These are phyloP conservation scores for Metschnikowia shivogae DNA, from an alignment of 805 yeast genomes.

Conservation along the genomic window DNA sequence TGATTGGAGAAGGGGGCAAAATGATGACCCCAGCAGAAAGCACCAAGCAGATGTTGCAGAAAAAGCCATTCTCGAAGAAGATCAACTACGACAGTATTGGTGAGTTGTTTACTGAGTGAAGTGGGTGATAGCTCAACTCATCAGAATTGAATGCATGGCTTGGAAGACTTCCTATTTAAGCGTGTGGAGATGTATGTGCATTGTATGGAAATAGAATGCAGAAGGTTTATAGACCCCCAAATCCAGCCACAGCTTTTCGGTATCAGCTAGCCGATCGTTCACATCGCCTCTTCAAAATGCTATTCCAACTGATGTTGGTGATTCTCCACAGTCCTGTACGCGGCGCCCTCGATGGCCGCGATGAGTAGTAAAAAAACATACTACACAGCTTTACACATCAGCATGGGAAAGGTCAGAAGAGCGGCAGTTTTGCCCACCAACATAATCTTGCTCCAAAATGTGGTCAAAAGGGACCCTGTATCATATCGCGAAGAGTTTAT, in stretches of 20 bases:
- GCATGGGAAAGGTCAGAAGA: conserved; percentile 79
- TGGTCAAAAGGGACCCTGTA: conserved; percentile 89
- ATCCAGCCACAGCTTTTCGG: too few species aligned
- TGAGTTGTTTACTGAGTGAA: conserved; percentile 33
- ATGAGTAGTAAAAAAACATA: conserved; percentile 10
- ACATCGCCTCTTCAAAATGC: not conserved
- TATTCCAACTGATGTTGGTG: not conserved
- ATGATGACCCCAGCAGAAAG: conserved; percentile 66
- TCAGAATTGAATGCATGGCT: too few species aligned
- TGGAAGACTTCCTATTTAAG: too few species aligned
- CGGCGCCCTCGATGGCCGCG: conserved; percentile 10
- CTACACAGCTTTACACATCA: not conserved
- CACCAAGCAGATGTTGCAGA: conserved; percentile 71
- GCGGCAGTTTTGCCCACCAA: conserved; percentile 92
- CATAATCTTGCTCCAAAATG: conserved; percentile 84
- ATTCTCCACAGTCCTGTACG: conserved; percentile 6
- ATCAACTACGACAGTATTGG: conserved; percentile 84
- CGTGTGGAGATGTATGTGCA: too few species aligned
- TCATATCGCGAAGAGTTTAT: conserved; percentile 92
- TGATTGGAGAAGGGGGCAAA: conserved; percentile 42
- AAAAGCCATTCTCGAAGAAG: conserved; percentile 78
- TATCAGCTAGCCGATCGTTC: too few species aligned
- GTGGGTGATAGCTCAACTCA: not conserved
- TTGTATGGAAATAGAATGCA: too few species aligned
- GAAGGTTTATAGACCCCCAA: too few species aligned